phyloP scores from a whole-genome alignment of 1,284 basidiomycete species.

The Ceratobasidium sp. region DNA sequence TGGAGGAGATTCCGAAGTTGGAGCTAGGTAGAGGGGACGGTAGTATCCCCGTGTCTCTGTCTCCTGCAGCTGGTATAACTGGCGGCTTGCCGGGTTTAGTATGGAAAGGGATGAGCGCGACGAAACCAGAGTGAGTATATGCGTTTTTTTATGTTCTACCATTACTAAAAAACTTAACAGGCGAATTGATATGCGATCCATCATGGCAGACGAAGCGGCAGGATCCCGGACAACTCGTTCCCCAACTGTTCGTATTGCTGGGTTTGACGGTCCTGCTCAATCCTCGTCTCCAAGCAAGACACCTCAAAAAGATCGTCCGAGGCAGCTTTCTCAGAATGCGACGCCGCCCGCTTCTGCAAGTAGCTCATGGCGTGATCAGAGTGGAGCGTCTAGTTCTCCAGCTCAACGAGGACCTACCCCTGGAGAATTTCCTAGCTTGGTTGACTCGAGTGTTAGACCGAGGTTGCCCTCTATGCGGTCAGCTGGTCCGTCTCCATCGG shows the following conservation, averaged over 20 bases:
- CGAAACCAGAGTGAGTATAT: slow-evolving; percentile 31
- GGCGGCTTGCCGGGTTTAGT: slow-evolving; percentile 57
- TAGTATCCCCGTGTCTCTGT: slow-evolving; percentile 14
- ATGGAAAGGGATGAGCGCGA: slow-evolving; percentile 22
- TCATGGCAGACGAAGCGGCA: slow-evolving; percentile 84
- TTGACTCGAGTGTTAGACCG: slow-evolving; percentile 12
- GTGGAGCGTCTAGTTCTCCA: slow-evolving; percentile 3
- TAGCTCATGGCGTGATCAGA: slow-evolving; percentile 34
- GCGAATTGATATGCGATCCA: slow-evolving; percentile 80
- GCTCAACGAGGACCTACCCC: not conserved
- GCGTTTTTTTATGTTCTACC: slow-evolving; percentile 41
- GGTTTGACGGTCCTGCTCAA: slow-evolving; percentile 31
- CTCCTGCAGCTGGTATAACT: no score
- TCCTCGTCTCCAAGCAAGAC: slow-evolving; percentile 38
- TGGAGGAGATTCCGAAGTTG: slow-evolving; percentile 49
- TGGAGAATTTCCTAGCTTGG: slow-evolving; percentile 35
- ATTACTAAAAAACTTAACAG: slow-evolving; percentile 65
- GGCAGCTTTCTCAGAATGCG: slow-evolving; percentile 33
- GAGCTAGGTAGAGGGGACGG: slow-evolving; percentile 53
- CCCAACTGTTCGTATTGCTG: slow-evolving; percentile 50
- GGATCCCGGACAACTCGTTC: slow-evolving; percentile 12
- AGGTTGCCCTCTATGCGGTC: slow-evolving; percentile 14
- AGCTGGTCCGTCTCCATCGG: slow-evolving; percentile 21
- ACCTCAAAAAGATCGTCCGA: slow-evolving; percentile 44
- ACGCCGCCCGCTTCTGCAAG: slow-evolving; percentile 35